A percentile compares a stretch with the other conserved stretches of the same genome.
phyloP scores from a whole-genome alignment of 2,329 filamentous ascomycete genomes.

The Acrodontium crateriforme region DNA sequence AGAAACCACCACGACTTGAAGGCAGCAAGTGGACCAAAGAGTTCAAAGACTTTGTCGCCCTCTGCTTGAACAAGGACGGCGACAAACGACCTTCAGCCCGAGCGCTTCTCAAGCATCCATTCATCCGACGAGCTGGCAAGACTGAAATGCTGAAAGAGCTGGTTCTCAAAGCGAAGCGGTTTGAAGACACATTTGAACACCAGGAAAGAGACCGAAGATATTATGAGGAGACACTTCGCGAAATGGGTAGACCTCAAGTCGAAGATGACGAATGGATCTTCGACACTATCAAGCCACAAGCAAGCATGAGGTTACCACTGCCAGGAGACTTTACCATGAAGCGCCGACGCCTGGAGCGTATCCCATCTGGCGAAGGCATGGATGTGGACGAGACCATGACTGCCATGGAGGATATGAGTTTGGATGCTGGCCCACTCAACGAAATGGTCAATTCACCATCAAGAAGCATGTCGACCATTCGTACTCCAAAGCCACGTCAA shows the following conservation, averaged over 20 bases:
- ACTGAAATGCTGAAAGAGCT: conserved; percentile 79
- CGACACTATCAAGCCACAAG: conserved; percentile 63
- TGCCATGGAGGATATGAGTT: conserved; percentile 28
- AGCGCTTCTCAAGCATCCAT: conserved; percentile 76
- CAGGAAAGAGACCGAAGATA: conserved; percentile 50
- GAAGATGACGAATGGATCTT: conserved; percentile 89
- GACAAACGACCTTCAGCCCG: conserved; percentile 72
- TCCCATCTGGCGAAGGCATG: conserved; percentile 26
- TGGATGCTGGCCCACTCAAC: conserved; percentile 30
- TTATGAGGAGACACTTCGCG: conserved; percentile 75
- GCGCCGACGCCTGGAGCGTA: conserved; percentile 33
- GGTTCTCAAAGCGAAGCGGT: conserved; percentile 69
- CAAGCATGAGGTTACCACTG: conserved; percentile 43
- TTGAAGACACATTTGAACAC: conserved; percentile 42
- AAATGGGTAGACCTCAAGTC: conserved; percentile 31
- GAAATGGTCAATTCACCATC: conserved; percentile 12
- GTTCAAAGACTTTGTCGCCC: conserved; percentile 85
- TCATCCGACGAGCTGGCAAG: conserved; percentile 76
- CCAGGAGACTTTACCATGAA: conserved; percentile 36
- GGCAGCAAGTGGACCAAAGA: conserved; percentile 63
- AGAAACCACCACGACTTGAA: conserved; percentile 68
- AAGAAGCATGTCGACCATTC: conserved; percentile 23
- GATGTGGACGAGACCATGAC: conserved; percentile 23
- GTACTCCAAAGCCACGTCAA: conserved; percentile 20
- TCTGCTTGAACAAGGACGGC: conserved; percentile 85